Percentiles rank a stretch among this genome's conserved stretches.
Evolutionary conservation across 2,329 filamentous ascomycete genomes (phyloP).

Genomic region (Ampelomyces quisqualis): DNA sequence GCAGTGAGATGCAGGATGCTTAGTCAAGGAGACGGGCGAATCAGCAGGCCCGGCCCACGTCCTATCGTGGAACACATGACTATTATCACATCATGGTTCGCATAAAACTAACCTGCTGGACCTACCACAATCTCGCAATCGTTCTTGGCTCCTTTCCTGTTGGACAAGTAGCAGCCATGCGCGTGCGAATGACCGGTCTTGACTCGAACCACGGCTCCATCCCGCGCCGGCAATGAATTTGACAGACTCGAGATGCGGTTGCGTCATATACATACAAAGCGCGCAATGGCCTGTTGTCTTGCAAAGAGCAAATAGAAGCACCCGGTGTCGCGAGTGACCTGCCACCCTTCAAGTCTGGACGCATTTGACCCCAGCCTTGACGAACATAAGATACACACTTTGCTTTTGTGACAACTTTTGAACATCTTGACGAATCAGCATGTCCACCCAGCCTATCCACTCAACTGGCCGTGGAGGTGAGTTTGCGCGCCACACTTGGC

Average conservation of each 20-base stretch:
- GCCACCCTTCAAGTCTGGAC: slow-evolving; percentile 5
- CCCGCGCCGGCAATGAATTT: slow-evolving; percentile 28
- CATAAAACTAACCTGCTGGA: too few relatives aligned
- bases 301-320: slow-evolving; percentile 39
- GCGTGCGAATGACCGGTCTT: slow-evolving; percentile 15
- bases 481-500: slow-evolving; percentile 6
- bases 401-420: slow-evolving; percentile 7
- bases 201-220: slow-evolving; percentile 22
- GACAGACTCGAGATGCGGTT: slow-evolving; percentile 18
- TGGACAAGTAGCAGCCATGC: slow-evolving; percentile 18
- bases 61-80: too few relatives aligned
- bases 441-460: slow-evolving; percentile 45
- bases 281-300: slow-evolving; percentile 17
- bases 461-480: slow-evolving; percentile 61
- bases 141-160: slow-evolving; percentile 23
- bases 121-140: slow-evolving; percentile 17
- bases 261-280: slow-evolving; percentile 28
- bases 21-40: too few relatives aligned
- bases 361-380: slow-evolving; percentile 11
- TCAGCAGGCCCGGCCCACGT: too few relatives aligned
- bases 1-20: too few relatives aligned
- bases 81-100: too few relatives aligned
- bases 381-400: slow-evolving; percentile 8
- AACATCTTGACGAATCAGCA: slow-evolving; percentile 13
- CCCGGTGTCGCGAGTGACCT: slow-evolving; percentile 11